Evolutionary conservation across 2,329 filamentous ascomycete genomes (phyloP).

Genomic region (Falciphora oryzae): DNA sequence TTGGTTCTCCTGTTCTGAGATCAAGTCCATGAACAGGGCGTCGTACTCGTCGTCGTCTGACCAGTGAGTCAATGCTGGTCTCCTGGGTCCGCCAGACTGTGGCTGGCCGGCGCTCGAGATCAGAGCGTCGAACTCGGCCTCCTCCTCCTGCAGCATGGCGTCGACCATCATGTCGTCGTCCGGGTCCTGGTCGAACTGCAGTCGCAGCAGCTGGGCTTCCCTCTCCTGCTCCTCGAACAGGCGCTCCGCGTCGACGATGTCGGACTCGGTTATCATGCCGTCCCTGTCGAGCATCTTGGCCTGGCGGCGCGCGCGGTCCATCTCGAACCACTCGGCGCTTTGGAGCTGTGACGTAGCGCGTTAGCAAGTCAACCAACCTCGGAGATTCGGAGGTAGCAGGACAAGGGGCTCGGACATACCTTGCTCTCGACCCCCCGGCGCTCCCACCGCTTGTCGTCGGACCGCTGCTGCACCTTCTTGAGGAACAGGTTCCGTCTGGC

Average conservation of each 20-base stretch:
- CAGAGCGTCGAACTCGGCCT: conserved; percentile 53
- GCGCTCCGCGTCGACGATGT: conserved; percentile 43
- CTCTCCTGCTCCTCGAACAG: conserved; percentile 24
- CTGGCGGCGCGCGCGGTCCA: conserved; percentile 31
- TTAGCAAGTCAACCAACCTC: no score
- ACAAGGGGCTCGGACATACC: conserved; percentile 22
- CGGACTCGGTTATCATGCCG: conserved; percentile 40
- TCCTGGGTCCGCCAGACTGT: conserved; percentile 17
- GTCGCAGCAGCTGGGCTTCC: conserved; percentile 10
- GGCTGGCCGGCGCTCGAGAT: conserved; percentile 33
- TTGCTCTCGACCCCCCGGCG: conserved; percentile 59
- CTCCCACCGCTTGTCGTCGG: conserved; percentile 55
- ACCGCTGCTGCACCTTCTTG: conserved; percentile 55
- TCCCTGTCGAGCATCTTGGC: conserved; percentile 33
- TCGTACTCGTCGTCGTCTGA: conserved; percentile 58
- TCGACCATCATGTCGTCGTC: conserved; percentile 53
- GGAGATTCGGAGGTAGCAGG: background rate
- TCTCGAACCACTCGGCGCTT: conserved; percentile 36
- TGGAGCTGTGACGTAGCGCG: conserved; percentile 30
- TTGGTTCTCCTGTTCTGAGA: conserved; percentile 37
- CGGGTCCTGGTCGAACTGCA: conserved; percentile 20
- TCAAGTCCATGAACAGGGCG: conserved; percentile 58
- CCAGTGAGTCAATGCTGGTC: conserved; percentile 29
- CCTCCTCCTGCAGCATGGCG: conserved; percentile 43
- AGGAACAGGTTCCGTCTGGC: conserved; percentile 63